Base-by-base conservation (phyloP, 805 yeast genomes). In the Tetrapisispora iriomotensis region DNA sequence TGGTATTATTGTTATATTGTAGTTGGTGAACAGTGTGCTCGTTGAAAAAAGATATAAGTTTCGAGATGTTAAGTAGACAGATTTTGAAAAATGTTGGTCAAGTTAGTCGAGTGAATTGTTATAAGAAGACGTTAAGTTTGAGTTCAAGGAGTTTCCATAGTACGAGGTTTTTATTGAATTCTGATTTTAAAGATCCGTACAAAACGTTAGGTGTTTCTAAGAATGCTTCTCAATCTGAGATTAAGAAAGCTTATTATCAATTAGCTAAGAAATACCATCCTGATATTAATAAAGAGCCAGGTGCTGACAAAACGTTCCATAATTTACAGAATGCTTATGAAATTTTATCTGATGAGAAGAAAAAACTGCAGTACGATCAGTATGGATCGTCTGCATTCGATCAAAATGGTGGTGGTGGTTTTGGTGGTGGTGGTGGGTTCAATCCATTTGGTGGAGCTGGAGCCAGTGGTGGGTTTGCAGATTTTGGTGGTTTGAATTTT, bases 201-300 rank as follows among this genome's bases (percentile, higher is more conserved):
- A 70, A 76, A 45, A 74, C 78, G 0, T 66, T 92, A 31, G 97
- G 97, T 4, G 84, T 92, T 22, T 74, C 72, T 21, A 74, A 73
- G 45, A 58, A 57, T 38, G 92, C 98, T 0, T 71, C 79, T 12
- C 66, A 79, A 7, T 72, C 84, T n/a, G 94, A 87, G 17, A 92
- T 92, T 64, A 92, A 92, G 62, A 88, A 88, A 62, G 90, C 95
- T 2, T 92, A 92, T 65, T 87, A 87, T 60, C 81, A 86, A 54
- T 67, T 92, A 46, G 98, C 96, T 13, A 92, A 92, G 62, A 75
- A 90, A 60, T 87, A 69, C 61, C 99, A 92, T 62, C 99, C 99
- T 0, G 99, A 92, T 66, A 84, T 92, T 33, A 92, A 90, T 62
- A 92, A 90, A 62, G 96, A 84, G 46, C 74, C 75, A 20, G 90